Conservation (phyloP, 2,329 filamentous ascomycete genomes). For the Metarhizium humberi region DNA sequence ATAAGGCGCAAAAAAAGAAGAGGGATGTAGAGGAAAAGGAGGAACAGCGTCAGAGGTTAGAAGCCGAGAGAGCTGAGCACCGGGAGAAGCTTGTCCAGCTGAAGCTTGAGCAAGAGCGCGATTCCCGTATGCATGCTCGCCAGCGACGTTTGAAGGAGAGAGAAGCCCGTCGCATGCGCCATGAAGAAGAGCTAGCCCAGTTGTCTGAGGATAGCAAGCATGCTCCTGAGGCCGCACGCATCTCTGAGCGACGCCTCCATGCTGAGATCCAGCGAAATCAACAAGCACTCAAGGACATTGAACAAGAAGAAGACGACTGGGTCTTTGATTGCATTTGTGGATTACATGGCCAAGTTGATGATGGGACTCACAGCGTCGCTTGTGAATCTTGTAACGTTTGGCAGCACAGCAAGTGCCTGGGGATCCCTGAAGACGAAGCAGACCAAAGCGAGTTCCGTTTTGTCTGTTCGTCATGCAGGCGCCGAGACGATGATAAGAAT, state of each 20-base stretch:
- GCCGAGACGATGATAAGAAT: conserved; percentile 58
- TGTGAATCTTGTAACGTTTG: conserved; percentile 92
- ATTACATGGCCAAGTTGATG: conserved; percentile 83
- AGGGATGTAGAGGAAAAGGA: conserved; percentile 63
- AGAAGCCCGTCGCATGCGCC: conserved; percentile 70
- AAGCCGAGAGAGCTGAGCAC: conserved; percentile 54
- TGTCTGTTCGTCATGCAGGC: conserved; percentile 69
- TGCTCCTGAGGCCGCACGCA: conserved; percentile 45
- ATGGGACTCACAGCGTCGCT: conserved; percentile 85
- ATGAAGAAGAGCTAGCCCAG: conserved; percentile 74
- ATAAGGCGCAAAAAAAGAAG: conserved; percentile 69
- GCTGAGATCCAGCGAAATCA: conserved; percentile 73
- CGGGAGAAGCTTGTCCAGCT: conserved; percentile 55
- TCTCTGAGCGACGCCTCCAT: conserved; percentile 73
- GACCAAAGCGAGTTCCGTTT: conserved; percentile 84
- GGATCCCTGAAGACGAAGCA: conserved; percentile 67
- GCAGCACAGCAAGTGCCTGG: conserved; percentile 92
- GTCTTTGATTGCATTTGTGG: conserved; percentile 93
- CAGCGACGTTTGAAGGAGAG: conserved; percentile 81
- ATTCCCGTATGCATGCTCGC: conserved; percentile 71
- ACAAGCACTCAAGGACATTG: conserved; percentile 64
- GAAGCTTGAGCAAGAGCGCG: conserved; percentile 61
- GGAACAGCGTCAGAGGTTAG: conserved; percentile 41
- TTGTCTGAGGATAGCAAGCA: conserved; percentile 68
- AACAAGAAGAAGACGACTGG: conserved; percentile 75